These are phyloP conservation scores for Tulasnella sp. DNA, from an alignment of 768 basidiomycete genomes.

Conservation along the genomic window DNA sequence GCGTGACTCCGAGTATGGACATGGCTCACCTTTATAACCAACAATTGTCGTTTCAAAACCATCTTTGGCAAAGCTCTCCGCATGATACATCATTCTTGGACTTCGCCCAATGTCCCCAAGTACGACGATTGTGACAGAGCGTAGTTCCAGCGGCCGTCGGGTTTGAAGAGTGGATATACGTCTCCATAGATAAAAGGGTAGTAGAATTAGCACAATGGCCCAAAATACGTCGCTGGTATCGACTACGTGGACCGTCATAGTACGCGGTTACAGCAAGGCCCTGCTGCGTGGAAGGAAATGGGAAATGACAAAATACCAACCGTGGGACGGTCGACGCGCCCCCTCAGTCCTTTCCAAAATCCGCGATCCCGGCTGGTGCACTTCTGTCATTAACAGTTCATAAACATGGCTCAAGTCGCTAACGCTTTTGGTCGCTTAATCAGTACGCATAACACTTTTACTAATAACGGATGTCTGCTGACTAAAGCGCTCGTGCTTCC, in stretches of 20 bases:
- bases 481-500: background rate
- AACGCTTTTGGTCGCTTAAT: conserved; percentile 18
- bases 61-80: conserved; percentile 83
- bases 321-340: conserved; percentile 45
- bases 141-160: conserved; percentile 1
- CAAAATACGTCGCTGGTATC: conserved; percentile 19
- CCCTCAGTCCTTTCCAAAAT: conserved; percentile 73
- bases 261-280: background rate
- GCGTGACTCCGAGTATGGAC: background rate
- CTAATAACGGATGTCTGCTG: background rate
- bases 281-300: conserved; percentile 4
- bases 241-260: conserved; percentile 20
- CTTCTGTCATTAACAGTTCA: conserved; percentile 57
- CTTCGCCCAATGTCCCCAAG: conserved; percentile 95
- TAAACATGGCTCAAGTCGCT: conserved; percentile 28
- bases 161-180: conserved; percentile 12
- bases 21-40: conserved; percentile 75
- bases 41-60: conserved; percentile 79
- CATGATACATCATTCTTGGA: conserved; percentile 99
- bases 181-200: conserved; percentile 1
- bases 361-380: conserved; percentile 68
- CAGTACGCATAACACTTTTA: background rate
- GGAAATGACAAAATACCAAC: conserved; percentile 4
- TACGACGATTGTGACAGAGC: conserved; percentile 83
- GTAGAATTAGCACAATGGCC: conserved; percentile 18